Evolutionary conservation across 2,329 filamentous ascomycete genomes (phyloP).

Genomic region (Claviceps digitariae): DNA sequence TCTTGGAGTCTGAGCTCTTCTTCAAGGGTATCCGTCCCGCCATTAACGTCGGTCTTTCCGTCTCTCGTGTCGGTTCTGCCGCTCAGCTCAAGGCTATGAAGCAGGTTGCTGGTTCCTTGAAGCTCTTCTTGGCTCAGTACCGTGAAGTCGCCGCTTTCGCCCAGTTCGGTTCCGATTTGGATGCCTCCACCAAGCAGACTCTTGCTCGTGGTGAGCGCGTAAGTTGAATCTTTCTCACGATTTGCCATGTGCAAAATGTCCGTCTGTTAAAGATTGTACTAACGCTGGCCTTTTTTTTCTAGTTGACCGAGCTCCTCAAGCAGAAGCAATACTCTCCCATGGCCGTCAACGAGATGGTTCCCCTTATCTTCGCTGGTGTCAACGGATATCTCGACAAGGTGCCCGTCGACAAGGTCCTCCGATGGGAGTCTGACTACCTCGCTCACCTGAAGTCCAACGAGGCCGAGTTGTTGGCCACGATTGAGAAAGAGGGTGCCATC

Average conservation of each 20-base stretch:
- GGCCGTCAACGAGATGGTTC: constrained; percentile 99
- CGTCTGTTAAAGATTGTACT: not conserved
- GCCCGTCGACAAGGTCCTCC: constrained; percentile 79
- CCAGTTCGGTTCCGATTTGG: constrained; percentile 99
- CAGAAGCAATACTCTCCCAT: constrained; percentile 99
- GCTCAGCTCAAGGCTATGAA: constrained; percentile 99
- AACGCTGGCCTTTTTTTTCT: constrained; percentile 9
- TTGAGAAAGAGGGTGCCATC: constrained; percentile 90
- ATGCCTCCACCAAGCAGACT: constrained; percentile 98
- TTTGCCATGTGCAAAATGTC: not conserved
- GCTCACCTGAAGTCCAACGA: constrained; percentile 86
- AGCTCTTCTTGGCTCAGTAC: constrained; percentile 99
- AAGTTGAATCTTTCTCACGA: constrained; percentile 31
- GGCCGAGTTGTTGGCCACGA: constrained; percentile 65
- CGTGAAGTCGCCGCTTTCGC: constrained; percentile 99
- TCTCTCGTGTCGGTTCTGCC: constrained; percentile 98
- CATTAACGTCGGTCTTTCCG: constrained; percentile 99
- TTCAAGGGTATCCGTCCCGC: constrained; percentile 99
- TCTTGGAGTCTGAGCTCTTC: constrained; percentile 98
- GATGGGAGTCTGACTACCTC: constrained; percentile 93
- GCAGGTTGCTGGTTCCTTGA: constrained; percentile 98
- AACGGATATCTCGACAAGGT: constrained; percentile 86
- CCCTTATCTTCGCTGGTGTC: constrained; percentile 97
- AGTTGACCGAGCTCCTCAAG: constrained; percentile 94
- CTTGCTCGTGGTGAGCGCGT: constrained; percentile 96